Conservation (phyloP, 495 filamentous ascomycete species). For the Podospora appendiculata region DNA sequence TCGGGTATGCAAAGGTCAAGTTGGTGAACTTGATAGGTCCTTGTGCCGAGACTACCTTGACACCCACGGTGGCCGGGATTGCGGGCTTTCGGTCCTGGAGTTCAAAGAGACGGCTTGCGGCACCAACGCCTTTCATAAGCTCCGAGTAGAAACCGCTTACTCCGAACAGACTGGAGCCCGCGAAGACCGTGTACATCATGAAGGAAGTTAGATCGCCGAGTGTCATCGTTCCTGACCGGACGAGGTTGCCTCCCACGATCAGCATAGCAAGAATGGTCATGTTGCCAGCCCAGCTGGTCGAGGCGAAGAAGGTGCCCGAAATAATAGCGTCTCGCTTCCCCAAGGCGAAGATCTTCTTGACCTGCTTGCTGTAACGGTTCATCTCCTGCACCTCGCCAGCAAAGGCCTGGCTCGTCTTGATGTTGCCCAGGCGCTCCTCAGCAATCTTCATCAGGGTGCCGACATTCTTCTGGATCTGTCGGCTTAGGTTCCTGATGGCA, state of each 20-base stretch:
- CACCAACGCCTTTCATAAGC: conserved; percentile 97
- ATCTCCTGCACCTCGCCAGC: conserved; percentile 88
- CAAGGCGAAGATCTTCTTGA: conserved; percentile 83
- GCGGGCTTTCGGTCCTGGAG: conserved; percentile 86
- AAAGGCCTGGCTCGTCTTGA: conserved; percentile 93
- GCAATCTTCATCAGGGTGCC: conserved; percentile 92
- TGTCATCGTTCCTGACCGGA: conserved; percentile 74
- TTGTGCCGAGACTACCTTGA: conserved; percentile 68
- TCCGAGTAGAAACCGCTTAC: conserved; percentile 95
- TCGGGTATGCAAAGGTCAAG: conserved; percentile 83
- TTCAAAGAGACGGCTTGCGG: conserved; percentile 90
- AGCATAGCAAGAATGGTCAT: conserved; percentile 92
- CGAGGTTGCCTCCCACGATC: conserved; percentile 84
- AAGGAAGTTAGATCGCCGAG: conserved; percentile 95
- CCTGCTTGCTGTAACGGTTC: conserved; percentile 79
- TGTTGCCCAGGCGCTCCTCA: conserved; percentile 90
- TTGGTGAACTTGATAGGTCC: conserved; percentile 82
- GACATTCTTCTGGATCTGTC: conserved; percentile 86
- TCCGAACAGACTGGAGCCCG: conserved; percentile 84
- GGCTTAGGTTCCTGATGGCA: conserved; percentile 75
- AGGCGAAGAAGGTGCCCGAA: conserved; percentile 84
- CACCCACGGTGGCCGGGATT: conserved; percentile 75
- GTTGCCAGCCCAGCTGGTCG: conserved; percentile 84
- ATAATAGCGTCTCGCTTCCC: conserved; percentile 80
- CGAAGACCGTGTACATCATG: conserved; percentile 95